Evolutionary conservation across 495 filamentous ascomycete genomes (phyloP).

Genomic region (Podospora pseudopauciseta): DNA sequence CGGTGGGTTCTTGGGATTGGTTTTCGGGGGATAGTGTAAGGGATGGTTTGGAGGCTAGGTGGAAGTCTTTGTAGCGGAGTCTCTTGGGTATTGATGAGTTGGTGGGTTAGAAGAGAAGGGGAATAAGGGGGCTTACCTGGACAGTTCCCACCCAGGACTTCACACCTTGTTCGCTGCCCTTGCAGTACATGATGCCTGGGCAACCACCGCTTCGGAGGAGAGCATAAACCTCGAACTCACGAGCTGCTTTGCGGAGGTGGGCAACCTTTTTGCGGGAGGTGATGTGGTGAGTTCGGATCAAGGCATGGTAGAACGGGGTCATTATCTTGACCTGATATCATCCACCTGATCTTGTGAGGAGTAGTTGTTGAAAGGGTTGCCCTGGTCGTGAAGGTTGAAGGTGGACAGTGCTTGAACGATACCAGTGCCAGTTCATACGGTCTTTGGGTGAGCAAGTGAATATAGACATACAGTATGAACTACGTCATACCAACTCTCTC

Average conservation of each 20-base stretch:
- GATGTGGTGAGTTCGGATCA: slow-evolving; percentile 79
- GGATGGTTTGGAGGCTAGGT: slow-evolving; percentile 27
- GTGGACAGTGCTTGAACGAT: not conserved
- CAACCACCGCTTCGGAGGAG: slow-evolving; percentile 63
- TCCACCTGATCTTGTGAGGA: not conserved
- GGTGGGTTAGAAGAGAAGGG: not conserved
- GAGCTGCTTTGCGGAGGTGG: slow-evolving; percentile 60
- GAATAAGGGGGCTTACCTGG: slow-evolving; percentile 23
- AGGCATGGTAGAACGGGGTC: slow-evolving; percentile 48
- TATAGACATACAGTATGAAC: not conserved
- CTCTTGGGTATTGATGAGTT: slow-evolving; percentile 16
- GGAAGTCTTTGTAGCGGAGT: slow-evolving; percentile 35
- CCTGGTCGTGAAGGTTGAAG: not conserved
- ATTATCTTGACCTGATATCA: not conserved
- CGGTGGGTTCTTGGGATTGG: slow-evolving; percentile 15
- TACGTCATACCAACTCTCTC: not conserved
- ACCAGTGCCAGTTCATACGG: not conserved
- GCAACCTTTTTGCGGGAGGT: slow-evolving; percentile 75
- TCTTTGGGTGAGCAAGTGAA: not conserved
- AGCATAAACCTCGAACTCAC: slow-evolving; percentile 52
- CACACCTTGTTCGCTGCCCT: slow-evolving; percentile 50
- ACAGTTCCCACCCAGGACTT: slow-evolving; percentile 32
- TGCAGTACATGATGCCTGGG: slow-evolving; percentile 77
- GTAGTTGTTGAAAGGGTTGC: not conserved
- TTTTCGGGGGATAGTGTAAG: slow-evolving; percentile 11